Percentiles rank a stretch among this genome's conserved stretches.
Conservation (phyloP, 2,329 filamentous ascomycete species). For the Diaporthe velutina region DNA sequence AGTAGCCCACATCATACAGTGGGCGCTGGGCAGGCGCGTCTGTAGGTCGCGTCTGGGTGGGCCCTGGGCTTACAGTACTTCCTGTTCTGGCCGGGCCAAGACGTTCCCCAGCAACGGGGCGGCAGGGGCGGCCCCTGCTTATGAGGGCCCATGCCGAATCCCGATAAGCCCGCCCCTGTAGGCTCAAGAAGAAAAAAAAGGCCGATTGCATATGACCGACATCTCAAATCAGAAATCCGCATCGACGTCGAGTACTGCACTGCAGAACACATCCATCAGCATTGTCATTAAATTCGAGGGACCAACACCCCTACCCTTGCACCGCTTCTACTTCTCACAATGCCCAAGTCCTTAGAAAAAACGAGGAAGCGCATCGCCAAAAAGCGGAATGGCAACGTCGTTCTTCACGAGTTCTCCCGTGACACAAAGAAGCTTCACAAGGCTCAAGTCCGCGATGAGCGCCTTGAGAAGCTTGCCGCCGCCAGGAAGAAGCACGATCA, state of each 20-base stretch:
- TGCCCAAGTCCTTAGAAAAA: conserved; percentile 85
- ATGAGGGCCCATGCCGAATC: neutral
- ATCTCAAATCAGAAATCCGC: neutral
- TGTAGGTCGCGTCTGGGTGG: conserved; percentile 22
- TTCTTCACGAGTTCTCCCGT: conserved; percentile 88
- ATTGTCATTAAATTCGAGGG: neutral
- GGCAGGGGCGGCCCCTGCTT: neutral
- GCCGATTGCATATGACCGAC: neutral
- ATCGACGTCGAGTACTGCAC: neutral
- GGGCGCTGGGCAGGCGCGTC: conserved; percentile 21
- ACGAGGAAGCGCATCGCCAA: conserved; percentile 91
- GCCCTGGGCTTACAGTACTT: neutral
- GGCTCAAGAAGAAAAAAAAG: neutral
- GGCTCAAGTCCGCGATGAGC: conserved; percentile 85
- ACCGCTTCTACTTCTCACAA: conserved; percentile 54
- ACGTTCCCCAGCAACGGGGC: conserved; percentile 14
- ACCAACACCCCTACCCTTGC: neutral
- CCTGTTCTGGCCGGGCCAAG: neutral
- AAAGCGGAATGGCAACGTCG: conserved; percentile 82
- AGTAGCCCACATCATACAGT: conserved; percentile 1
- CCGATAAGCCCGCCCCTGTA: neutral
- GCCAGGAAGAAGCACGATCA: conserved; percentile 80
- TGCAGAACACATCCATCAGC: neutral
- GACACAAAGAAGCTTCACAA: conserved; percentile 86
- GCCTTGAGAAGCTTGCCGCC: conserved; percentile 79